A percentile compares a stretch with the other conserved stretches of the same genome.
Conservation (phyloP, 139 green algal genomes). For the Chlorella sp. region DNA sequence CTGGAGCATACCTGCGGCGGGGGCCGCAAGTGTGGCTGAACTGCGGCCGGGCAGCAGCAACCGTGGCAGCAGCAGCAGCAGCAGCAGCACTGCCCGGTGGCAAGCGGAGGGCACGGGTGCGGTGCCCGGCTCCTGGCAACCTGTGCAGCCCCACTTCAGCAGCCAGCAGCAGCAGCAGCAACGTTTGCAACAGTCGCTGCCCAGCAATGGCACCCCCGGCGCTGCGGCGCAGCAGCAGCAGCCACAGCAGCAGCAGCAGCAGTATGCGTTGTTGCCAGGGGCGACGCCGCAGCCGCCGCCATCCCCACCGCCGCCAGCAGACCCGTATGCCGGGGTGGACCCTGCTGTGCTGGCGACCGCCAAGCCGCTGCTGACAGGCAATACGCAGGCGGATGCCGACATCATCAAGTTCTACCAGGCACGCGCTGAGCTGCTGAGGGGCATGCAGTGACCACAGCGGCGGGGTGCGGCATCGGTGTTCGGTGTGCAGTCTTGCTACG, state of each 20-base stretch:
- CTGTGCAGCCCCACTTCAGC: too few species aligned
- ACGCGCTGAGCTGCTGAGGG: slow-evolving; percentile 68
- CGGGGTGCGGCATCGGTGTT: too few species aligned
- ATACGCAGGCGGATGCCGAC: slow-evolving; percentile 81
- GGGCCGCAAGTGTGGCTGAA: too few species aligned
- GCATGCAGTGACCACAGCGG: neutral
- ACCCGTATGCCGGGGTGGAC: slow-evolving; percentile 44
- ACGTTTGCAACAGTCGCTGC: neutral
- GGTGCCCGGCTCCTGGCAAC: too few species aligned
- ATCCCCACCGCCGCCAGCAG: neutral
- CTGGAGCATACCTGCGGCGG: too few species aligned
- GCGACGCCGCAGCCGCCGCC: neutral
- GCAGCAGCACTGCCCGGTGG: neutral
- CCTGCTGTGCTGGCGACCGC: slow-evolving; percentile 68
- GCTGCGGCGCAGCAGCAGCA: slow-evolving; percentile 13
- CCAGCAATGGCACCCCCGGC: neutral
- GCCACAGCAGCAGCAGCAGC: neutral
- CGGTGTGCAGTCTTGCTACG: too few species aligned
- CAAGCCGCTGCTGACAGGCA: slow-evolving; percentile 81
- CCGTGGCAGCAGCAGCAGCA: neutral
- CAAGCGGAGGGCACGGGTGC: too few species aligned
- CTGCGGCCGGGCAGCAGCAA: neutral
- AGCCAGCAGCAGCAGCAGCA: neutral
- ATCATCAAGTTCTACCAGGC: slow-evolving; percentile 91
- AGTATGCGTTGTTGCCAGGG: neutral